Conservation (phyloP, 2,329 filamentous ascomycete genomes). For the Periconia sp. region DNA sequence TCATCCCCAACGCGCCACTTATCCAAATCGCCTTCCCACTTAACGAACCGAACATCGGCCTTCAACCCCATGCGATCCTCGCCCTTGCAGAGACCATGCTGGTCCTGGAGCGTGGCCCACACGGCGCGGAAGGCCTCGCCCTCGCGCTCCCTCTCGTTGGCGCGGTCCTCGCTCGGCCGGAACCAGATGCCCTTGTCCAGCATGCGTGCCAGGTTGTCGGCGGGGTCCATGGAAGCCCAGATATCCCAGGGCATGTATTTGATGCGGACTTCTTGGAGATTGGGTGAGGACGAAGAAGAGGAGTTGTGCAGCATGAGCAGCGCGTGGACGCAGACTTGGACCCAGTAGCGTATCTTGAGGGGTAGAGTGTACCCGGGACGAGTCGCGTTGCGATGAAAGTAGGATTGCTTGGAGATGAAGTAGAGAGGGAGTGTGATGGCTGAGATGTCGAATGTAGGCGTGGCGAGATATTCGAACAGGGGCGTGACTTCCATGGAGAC, state of each 20-base stretch:
- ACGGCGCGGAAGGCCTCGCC: slow-evolving; percentile 36
- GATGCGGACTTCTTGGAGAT: slow-evolving; percentile 24
- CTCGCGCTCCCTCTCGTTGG: slow-evolving; percentile 24
- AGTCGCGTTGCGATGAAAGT: slow-evolving; percentile 20
- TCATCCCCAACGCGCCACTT: slow-evolving; percentile 35
- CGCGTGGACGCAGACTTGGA: slow-evolving; percentile 31
- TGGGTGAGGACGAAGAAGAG: background rate
- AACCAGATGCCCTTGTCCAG: slow-evolving; percentile 33
- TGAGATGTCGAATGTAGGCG: slow-evolving; percentile 23
- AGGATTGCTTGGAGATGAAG: slow-evolving; percentile 32
- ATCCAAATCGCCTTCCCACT: slow-evolving; percentile 37
- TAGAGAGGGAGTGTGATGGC: slow-evolving; percentile 36
- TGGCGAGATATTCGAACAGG: slow-evolving; percentile 34
- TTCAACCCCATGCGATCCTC: slow-evolving; percentile 16
- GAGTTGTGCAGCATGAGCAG: slow-evolving; percentile 23
- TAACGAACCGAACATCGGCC: slow-evolving; percentile 22
- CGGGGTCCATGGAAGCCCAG: slow-evolving; percentile 38
- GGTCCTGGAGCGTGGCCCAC: slow-evolving; percentile 22
- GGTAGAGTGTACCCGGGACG: slow-evolving; percentile 27
- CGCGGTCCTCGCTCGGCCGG: slow-evolving; percentile 14
- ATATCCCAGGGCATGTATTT: slow-evolving; percentile 38
- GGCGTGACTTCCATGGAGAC: slow-evolving; percentile 36
- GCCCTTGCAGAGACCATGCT: slow-evolving; percentile 9
- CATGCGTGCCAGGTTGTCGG: slow-evolving; percentile 30
- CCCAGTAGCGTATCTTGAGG: slow-evolving; percentile 37